Conservation (phyloP, 1,139 yeast genomes). For the Suzukiozyma palmioleophila region DNA sequence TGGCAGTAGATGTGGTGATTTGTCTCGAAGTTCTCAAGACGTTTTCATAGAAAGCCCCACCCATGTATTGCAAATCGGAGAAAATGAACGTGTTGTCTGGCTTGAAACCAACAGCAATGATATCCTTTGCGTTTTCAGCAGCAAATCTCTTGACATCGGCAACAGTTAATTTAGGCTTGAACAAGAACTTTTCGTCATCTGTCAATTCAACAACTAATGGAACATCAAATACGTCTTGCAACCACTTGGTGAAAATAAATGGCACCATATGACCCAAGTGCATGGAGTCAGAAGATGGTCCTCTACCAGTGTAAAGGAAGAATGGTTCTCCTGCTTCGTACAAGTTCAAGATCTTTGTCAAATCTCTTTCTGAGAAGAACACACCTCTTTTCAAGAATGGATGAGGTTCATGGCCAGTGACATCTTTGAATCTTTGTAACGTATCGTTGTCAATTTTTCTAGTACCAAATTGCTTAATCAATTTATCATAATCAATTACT, state of each 20-base stretch:
- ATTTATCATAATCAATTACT: conserved; percentile 86
- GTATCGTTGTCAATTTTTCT: conserved; percentile 66
- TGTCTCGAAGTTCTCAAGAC: conserved; percentile 93
- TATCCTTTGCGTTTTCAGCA: conserved; percentile 82
- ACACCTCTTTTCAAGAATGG: conserved; percentile 86
- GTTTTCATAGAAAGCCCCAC: conserved; percentile 89
- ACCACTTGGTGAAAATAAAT: conserved; percentile 93
- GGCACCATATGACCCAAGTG: conserved; percentile 98
- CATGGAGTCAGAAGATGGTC: conserved; percentile 93
- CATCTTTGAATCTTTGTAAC: conserved; percentile 65
- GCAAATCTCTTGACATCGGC: conserved; percentile 83
- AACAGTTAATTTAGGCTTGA: conserved; percentile 84
- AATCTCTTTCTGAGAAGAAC: conserved; percentile 91
- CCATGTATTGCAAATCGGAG: conserved; percentile 89
- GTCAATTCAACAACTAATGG: conserved; percentile 96
- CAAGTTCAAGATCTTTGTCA: conserved; percentile 70
- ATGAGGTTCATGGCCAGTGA: conserved; percentile 94
- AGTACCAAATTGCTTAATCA: conserved; percentile 87
- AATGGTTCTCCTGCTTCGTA: conserved; percentile 95
- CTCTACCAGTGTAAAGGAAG: conserved; percentile 96
- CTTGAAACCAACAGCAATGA: conserved; percentile 90
- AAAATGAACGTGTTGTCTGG: conserved; percentile 93
- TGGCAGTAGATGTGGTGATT: conserved; percentile 93
- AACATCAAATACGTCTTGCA: conserved; percentile 95
- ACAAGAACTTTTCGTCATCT: conserved; percentile 95